Conservation (phyloP, 768 basidiomycete genomes). For the Hirschioporus abietinus region DNA sequence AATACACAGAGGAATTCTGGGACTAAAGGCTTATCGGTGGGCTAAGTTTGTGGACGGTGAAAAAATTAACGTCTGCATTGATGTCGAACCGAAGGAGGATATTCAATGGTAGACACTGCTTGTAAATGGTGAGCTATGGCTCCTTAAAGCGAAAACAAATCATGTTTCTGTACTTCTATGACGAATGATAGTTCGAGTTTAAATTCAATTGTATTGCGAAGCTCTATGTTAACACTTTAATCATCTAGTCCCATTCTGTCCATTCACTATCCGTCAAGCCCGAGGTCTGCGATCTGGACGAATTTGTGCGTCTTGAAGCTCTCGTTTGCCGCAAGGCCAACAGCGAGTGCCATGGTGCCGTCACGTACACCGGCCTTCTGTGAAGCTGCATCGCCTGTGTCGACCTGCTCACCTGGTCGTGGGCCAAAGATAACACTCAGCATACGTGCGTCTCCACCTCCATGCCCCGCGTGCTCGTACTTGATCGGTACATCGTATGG, state of each 20-base stretch:
- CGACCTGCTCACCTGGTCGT: slow-evolving; percentile 32
- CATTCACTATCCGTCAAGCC: background rate
- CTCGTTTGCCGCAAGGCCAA: slow-evolving; percentile 44
- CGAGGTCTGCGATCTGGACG: slow-evolving; percentile 30
- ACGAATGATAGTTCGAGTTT: background rate
- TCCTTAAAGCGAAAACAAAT: no score
- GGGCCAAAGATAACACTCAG: slow-evolving; percentile 44
- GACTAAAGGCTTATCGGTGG: background rate
- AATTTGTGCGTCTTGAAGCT: slow-evolving; percentile 42
- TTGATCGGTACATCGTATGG: slow-evolving; percentile 36
- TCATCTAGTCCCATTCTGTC: background rate
- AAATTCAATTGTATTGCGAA: background rate
- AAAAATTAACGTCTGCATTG: slow-evolving; percentile 1
- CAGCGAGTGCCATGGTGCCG: slow-evolving; percentile 41
- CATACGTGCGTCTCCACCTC: slow-evolving; percentile 45
- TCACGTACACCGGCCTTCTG: slow-evolving; percentile 43
- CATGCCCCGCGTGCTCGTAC: slow-evolving; percentile 39
- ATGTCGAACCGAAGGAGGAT: background rate
- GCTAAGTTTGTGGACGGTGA: background rate
- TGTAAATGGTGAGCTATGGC: no score
- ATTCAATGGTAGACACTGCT: background rate
- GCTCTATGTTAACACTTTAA: background rate
- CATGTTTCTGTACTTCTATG: no score
- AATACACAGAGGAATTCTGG: background rate
- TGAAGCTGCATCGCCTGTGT: slow-evolving; percentile 39